A percentile compares a stretch with the other conserved stretches of the same genome.
Conservation (phyloP, 305 asterid species). For the Salvia sclarea region DNA sequence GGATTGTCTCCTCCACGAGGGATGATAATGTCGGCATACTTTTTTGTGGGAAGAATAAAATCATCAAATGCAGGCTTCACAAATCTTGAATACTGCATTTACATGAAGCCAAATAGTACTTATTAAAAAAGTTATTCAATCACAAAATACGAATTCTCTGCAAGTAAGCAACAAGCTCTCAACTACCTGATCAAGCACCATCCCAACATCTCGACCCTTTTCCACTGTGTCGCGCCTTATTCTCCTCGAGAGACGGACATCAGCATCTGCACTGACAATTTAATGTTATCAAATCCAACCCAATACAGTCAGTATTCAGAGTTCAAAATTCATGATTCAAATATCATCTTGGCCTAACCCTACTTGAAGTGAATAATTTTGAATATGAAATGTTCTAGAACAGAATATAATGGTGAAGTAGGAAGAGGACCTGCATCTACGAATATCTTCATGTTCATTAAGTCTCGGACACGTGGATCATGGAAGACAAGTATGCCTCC, state of each 20-base stretch:
- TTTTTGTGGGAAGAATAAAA: conserved; percentile 94
- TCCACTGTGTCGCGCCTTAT: conserved; percentile 96
- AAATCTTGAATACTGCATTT: conserved; percentile 86
- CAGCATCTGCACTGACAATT: conserved; percentile 83
- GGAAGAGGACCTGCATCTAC: conserved; percentile 84
- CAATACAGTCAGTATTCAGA: too few relatives aligned
- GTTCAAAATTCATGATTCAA: neutral
- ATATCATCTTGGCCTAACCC: neutral
- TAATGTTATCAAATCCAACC: neutral
- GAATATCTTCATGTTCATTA: conserved; percentile 95
- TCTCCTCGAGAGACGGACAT: conserved; percentile 95
- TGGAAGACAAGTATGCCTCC: conserved; percentile 98
- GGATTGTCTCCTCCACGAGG: conserved; percentile 99
- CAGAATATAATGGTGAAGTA: neutral
- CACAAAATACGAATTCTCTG: too few relatives aligned
- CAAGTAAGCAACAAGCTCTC: too few relatives aligned
- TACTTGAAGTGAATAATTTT: conserved; percentile 18
- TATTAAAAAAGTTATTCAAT: too few relatives aligned
- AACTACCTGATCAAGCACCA: conserved; percentile 93
- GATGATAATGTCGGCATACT: conserved; percentile 94
- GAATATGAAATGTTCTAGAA: neutral
- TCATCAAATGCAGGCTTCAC: conserved; percentile 99
- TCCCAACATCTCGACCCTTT: conserved; percentile 86
- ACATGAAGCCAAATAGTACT: too few relatives aligned
- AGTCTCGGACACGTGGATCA: conserved; percentile 79